A percentile compares a stretch with the other conserved stretches of the same genome.
phyloP scores from a whole-genome alignment of 495 filamentous ascomycete genomes.

The Podospora anserina region DNA sequence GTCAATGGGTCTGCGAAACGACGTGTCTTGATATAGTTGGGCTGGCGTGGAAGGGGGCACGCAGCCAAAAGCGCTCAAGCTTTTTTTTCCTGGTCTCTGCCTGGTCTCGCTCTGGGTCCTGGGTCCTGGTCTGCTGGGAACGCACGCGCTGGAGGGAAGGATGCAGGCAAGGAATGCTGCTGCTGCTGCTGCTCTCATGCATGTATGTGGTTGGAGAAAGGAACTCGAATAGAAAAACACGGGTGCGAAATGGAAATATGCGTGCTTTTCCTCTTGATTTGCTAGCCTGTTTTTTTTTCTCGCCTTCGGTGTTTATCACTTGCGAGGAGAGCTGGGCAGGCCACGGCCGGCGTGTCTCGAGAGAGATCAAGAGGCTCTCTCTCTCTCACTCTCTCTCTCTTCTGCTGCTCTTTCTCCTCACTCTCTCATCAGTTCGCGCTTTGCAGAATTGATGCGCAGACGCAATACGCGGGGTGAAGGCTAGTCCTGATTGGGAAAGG shows the following conservation, averaged over 20 bases:
- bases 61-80: slow-evolving; percentile 30
- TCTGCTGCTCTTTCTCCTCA: no score
- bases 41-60: slow-evolving; percentile 38
- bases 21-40: slow-evolving; percentile 59
- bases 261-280: slow-evolving; percentile 19
- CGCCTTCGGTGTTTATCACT: slow-evolving; percentile 10
- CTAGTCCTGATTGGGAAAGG: slow-evolving; percentile 7
- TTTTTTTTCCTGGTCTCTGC: slow-evolving; percentile 13
- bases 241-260: slow-evolving; percentile 6
- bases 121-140: slow-evolving; percentile 26
- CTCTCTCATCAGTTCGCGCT: not conserved
- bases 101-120: slow-evolving; percentile 15
- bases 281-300: slow-evolving; percentile 17
- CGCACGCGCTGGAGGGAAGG: slow-evolving; percentile 36
- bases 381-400: not conserved
- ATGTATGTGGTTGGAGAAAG: slow-evolving; percentile 41
- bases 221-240: slow-evolving; percentile 22
- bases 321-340: not conserved
- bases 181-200: not conserved
- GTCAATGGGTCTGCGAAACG: slow-evolving; percentile 48
- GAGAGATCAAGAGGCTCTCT: slow-evolving; percentile 4
- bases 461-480: slow-evolving; percentile 5
- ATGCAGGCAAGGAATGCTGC: slow-evolving; percentile 32
- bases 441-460: slow-evolving; percentile 9
- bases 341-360: slow-evolving; percentile 19